Base-by-base conservation (phyloP, 352 stramenopile genomes). In the Pythium diclinum region DNA sequence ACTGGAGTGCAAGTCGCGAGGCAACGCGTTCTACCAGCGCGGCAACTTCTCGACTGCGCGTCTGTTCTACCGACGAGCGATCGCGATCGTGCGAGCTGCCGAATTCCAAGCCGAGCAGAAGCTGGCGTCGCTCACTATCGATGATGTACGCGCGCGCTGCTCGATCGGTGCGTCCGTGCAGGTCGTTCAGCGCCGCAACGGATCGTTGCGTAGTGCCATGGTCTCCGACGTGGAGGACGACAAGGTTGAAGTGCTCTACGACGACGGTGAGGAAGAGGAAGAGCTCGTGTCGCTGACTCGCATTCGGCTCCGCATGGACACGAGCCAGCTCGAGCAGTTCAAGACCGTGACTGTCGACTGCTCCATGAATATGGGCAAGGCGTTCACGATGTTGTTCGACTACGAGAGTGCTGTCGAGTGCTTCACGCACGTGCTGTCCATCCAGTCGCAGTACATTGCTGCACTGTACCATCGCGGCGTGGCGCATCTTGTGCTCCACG, bases 281-380 rank as follows among this genome's bases (percentile, higher is more conserved):
- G 81, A 89, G 34, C 67, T 75, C 11, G 81, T 87, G 54, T 66
- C 79, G 19, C 34, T 79, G 6, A 67, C 75, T 42, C 80, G 75
- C 3, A 72, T 91, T 56, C 72, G 78, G 17, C 56, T 91, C 44
- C 81, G 79, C 5, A 77, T 92, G 73, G 71, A 78, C 38, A 88
- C 84, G 30, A 63, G 56, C 14, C 52, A 81, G 28, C 65, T 91
- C 19, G 60, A 67, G 47, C 67, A 67, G 11, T 91, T 91, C 44
- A 75, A 83, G 13, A 73, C 74, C 0, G 51, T 93, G 23, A 59
- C 70, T 14, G 78, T 89, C 14, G 78, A 91, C 71, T 89, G 84
- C 54, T 81, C 69, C 2, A 91, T 94, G 86, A 94, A 94, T 60
- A 89, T 91, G 76, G 86, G 81, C 32, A 93, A 92, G 67, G 75